Evolutionary conservation across 2,329 filamentous ascomycete species (phyloP), one percentile per base, ranked within the genome.

Genomic region (Diaporthe destruens): DNA sequence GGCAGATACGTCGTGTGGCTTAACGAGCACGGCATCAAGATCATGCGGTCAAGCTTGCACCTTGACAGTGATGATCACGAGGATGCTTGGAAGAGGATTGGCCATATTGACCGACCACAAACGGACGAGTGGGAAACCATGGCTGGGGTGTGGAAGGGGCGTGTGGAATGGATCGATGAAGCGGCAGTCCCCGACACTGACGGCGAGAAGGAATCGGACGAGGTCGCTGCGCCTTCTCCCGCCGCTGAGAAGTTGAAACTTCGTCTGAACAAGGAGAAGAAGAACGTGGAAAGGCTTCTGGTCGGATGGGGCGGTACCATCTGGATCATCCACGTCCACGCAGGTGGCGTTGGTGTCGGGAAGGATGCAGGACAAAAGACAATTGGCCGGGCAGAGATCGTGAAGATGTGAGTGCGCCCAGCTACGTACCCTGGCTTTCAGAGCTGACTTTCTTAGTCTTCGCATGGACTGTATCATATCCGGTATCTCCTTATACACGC

Each of bases 381-480:
- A 59, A 88, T 93, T 77, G 96, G 94, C 39, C 92, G 91, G 77
- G 95, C 94, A 65, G 94, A 98, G 80, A 96, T 98, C 80, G 91
- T 94, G 75, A 97, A 97, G 83, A 95, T 96, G 94, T 97, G 81
- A 88, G 93, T 88, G 6, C 5, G 8, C 1, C 5, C 23, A 3
- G 16, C 3, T 23, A 8, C 12, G 16, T 12, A 32, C 2, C n/a
- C 2, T 8, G 7, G 3, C 3, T 12, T 20, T 7, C 32, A 54
- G 56, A 54, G 56, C 81, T 83, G 77, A 83, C 80, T n/a, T 75
- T 66, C 34, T 34, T 76, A 95, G 93, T 83, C 89, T 98, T 83
- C 93, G 95, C 79, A 97, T 96, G 83, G 96, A 99, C 85, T 98
- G 96, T 86, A 95, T 98, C 81, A 94, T 99, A 86, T 98, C 96